A percentile compares a stretch with the other conserved stretches of the same genome.
Conservation (phyloP, 306 rosid genomes). For the Acacia melanoxylon region DNA sequence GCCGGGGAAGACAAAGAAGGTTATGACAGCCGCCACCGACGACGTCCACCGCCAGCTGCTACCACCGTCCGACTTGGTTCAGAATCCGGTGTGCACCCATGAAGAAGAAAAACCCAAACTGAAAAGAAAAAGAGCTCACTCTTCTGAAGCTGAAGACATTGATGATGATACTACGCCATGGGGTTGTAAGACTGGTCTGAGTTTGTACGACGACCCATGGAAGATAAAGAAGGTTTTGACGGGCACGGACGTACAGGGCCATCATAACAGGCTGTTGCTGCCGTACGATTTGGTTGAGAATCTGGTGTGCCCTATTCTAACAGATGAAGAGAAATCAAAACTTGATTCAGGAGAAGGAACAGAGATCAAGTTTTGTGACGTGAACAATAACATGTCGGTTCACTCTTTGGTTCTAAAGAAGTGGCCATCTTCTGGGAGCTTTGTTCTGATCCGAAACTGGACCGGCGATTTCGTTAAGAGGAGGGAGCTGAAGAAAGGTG, state of each 20-base stretch:
- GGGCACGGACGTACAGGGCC: not conserved
- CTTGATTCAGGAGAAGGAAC: not conserved
- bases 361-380: not conserved
- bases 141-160: too few species aligned
- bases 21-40: too few species aligned
- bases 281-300: not conserved
- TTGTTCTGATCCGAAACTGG: not conserved
- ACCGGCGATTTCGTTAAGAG: not conserved
- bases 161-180: not conserved
- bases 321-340: not conserved
- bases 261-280: not conserved
- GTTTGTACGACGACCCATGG: not conserved
- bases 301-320: not conserved
- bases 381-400: not conserved
- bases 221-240: not conserved
- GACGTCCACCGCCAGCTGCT: too few species aligned
- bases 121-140: too few species aligned
- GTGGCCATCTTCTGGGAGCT: not conserved
- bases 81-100: too few species aligned
- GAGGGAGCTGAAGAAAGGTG: not conserved
- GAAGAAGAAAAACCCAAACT: too few species aligned
- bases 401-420: not conserved
- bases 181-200: not conserved
- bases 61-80: too few species aligned
- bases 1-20: too few species aligned